phyloP scores from a whole-genome alignment of 352 stramenopile species.

The Globisporangium spiculum region DNA sequence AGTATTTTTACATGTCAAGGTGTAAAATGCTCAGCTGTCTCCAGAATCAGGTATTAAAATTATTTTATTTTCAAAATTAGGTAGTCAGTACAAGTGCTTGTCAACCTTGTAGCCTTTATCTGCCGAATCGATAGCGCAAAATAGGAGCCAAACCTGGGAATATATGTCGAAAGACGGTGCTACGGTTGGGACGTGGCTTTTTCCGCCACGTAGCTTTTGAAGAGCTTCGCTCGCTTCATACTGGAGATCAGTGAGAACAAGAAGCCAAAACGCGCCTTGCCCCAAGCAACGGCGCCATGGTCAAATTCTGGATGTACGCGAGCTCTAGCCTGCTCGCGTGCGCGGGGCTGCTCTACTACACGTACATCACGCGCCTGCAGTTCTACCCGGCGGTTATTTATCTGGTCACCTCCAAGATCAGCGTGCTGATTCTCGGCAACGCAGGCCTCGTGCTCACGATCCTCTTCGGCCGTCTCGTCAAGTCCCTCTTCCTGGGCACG shows the following conservation, averaged over 20 bases:
- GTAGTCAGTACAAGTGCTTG: too few species aligned
- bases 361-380: constrained; percentile 92
- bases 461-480: constrained; percentile 67
- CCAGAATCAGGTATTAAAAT: too few species aligned
- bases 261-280: too few species aligned
- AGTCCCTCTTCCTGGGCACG: constrained; percentile 84
- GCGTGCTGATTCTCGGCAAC: constrained; percentile 95
- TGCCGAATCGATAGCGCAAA: too few species aligned
- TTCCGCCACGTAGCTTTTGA: too few species aligned
- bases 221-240: too few species aligned
- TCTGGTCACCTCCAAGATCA: constrained; percentile 95
- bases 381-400: constrained; percentile 98
- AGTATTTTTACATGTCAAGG: background rate
- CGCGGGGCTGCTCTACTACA: constrained; percentile 88
- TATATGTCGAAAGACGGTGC: too few species aligned
- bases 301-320: constrained; percentile 90
- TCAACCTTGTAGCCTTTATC: too few species aligned
- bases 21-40: background rate
- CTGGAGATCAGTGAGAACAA: too few species aligned
- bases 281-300: constrained; percentile 16
- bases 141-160: too few species aligned
- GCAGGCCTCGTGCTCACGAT: constrained; percentile 90
- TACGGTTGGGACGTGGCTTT: too few species aligned
- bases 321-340: constrained; percentile 81
- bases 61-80: too few species aligned